phyloP scores from a whole-genome alignment of 371 early-diverging fungal species.

The Nematocida ironsii region DNA sequence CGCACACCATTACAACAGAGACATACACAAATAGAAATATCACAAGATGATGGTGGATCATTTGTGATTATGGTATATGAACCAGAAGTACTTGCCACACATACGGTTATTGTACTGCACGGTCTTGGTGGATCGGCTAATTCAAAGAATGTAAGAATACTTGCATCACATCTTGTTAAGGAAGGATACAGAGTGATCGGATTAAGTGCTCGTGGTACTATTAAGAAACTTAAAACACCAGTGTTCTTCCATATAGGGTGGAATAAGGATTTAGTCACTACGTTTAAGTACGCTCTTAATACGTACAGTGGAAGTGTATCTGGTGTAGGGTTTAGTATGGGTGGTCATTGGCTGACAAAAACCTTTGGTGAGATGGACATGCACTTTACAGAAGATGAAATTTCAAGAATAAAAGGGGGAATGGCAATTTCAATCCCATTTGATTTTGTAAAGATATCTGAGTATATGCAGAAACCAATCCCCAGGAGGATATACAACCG shows the following conservation, averaged over 20 bases:
- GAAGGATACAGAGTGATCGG: constrained; percentile 63
- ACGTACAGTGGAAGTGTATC: constrained; percentile 62
- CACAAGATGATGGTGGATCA: constrained; percentile 53
- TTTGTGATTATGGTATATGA: constrained; percentile 59
- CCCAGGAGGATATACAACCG: constrained; percentile 59
- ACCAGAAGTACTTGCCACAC: constrained; percentile 14
- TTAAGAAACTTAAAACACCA: constrained; percentile 44
- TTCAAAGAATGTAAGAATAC: constrained; percentile 61
- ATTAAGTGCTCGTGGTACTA: constrained; percentile 64
- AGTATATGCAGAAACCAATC: constrained; percentile 50
- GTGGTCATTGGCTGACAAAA: constrained; percentile 66
- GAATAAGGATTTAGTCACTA: constrained; percentile 62
- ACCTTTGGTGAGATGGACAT: constrained; percentile 59
- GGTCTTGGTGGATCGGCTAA: constrained; percentile 66
- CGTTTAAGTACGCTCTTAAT: constrained; percentile 61
- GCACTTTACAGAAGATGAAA: constrained; percentile 43
- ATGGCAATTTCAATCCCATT: constrained; percentile 68
- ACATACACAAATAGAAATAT: constrained; percentile 36
- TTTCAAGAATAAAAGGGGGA: constrained; percentile 57
- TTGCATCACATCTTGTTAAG: constrained; percentile 56
- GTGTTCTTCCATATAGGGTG: constrained; percentile 69
- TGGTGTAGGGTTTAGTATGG: constrained; percentile 68
- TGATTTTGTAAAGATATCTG: constrained; percentile 64
- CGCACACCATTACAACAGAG: constrained; percentile 2
- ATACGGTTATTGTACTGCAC: constrained; percentile 67